Evolutionary conservation across 306 rosid genomes (phyloP).

Genomic region (Citrullus colocynthis): DNA sequence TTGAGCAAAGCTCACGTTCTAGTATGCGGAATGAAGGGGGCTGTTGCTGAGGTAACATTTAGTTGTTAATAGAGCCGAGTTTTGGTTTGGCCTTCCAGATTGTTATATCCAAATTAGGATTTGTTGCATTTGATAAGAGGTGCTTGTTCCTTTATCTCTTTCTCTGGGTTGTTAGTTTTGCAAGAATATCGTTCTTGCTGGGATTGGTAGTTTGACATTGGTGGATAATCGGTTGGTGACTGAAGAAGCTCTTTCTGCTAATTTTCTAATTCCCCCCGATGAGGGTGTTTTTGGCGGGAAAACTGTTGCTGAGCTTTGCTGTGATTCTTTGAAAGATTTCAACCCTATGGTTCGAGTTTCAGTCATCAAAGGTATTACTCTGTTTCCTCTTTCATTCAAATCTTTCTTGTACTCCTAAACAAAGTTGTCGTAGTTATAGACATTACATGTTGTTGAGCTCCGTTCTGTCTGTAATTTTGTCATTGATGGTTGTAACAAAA

Average conservation of each 20-base stretch:
- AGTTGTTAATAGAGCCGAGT: background rate
- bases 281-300: conserved; percentile 57
- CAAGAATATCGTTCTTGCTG: conserved; percentile 90
- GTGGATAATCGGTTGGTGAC: conserved; percentile 61
- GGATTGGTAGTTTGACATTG: conserved; percentile 93
- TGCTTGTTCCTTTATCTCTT: background rate
- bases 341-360: conserved; percentile 95
- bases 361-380: conserved; percentile 48
- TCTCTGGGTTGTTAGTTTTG: conserved; percentile 50
- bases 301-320: conserved; percentile 72
- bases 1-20: conserved; percentile 85
- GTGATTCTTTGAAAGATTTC: conserved; percentile 85
- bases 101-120: background rate
- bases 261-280: conserved; percentile 68
- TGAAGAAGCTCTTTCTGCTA: conserved; percentile 48
- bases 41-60: conserved; percentile 66
- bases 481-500: too few species aligned
- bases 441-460: background rate
- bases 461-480: background rate
- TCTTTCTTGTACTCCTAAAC: background rate
- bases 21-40: conserved; percentile 81
- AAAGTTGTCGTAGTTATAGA: background rate
- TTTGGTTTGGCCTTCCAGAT: background rate
- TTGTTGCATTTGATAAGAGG: background rate
- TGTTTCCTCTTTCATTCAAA: background rate